Conservation (phyloP, 495 filamentous ascomycete genomes). For the Podospora didyma region DNA sequence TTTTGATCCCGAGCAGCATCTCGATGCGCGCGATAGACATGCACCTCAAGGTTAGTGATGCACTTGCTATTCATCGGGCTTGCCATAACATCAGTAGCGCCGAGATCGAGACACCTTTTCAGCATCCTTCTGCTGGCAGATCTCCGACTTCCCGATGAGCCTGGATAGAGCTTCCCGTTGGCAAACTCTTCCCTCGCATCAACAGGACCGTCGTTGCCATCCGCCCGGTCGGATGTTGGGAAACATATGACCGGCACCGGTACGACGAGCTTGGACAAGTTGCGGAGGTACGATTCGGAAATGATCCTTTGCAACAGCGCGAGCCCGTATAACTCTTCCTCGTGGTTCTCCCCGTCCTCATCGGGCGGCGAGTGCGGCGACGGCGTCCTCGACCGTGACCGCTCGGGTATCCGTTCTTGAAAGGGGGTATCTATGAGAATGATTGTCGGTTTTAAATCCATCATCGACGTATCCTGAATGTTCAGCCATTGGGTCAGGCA, state of each 20-base stretch:
- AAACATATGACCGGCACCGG: slow-evolving; percentile 62
- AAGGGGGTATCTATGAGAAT: slow-evolving; percentile 70
- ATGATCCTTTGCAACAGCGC: slow-evolving; percentile 64
- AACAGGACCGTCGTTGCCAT: slow-evolving; percentile 25
- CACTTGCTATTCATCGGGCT: slow-evolving; percentile 69
- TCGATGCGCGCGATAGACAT: slow-evolving; percentile 76
- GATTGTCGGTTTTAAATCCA: slow-evolving; percentile 65
- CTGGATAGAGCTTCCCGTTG: slow-evolving; percentile 21
- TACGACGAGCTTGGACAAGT: slow-evolving; percentile 68
- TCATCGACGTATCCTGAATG: slow-evolving; percentile 58
- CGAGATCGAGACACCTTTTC: slow-evolving; percentile 72
- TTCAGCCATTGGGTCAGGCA: slow-evolving; percentile 67
- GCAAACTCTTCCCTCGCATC: slow-evolving; percentile 31
- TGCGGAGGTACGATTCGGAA: slow-evolving; percentile 65
- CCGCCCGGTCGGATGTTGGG: slow-evolving; percentile 21
- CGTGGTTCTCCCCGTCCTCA: slow-evolving; percentile 33
- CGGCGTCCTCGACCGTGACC: slow-evolving; percentile 27
- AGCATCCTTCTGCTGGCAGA: slow-evolving; percentile 41
- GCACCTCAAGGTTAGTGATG: slow-evolving; percentile 69
- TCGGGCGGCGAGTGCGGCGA: slow-evolving; percentile 40
- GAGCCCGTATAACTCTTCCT: slow-evolving; percentile 62
- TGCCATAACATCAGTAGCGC: slow-evolving; percentile 78
- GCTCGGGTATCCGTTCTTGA: slow-evolving; percentile 42
- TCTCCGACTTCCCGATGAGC: slow-evolving; percentile 9
- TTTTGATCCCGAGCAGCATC: slow-evolving; percentile 65